Conservation (phyloP, 495 filamentous ascomycete genomes). For the Pseudotulostoma volvatum region DNA sequence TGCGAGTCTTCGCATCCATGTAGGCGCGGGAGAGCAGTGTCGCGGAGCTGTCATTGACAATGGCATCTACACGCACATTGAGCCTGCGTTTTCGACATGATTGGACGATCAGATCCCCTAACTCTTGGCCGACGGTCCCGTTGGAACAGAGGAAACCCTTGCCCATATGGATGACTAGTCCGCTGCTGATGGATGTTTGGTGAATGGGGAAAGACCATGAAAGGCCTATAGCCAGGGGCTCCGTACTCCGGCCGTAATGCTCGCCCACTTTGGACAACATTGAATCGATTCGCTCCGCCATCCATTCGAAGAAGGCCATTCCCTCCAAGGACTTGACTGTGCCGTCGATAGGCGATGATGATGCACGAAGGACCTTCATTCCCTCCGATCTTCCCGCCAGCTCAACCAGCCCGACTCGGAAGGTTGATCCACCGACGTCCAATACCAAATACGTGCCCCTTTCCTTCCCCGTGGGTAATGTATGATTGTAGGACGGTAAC, state of each 20-base stretch:
- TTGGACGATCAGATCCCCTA: slow-evolving; percentile 39
- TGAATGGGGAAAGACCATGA: slow-evolving; percentile 58
- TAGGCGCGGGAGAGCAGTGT: slow-evolving; percentile 68
- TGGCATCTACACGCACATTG: slow-evolving; percentile 45
- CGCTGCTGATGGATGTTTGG: slow-evolving; percentile 42
- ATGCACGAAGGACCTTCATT: slow-evolving; percentile 34
- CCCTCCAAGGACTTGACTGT: slow-evolving; percentile 36
- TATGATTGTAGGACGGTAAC: slow-evolving; percentile 50
- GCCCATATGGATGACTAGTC: slow-evolving; percentile 45
- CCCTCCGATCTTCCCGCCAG: slow-evolving; percentile 32
- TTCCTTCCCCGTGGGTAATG: slow-evolving; percentile 43
- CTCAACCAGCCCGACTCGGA: slow-evolving; percentile 46
- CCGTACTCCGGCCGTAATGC: slow-evolving; percentile 20
- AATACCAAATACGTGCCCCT: slow-evolving; percentile 43
- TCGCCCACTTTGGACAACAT: slow-evolving; percentile 27
- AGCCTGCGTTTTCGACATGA: slow-evolving; percentile 36
- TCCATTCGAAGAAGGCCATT: slow-evolving; percentile 50
- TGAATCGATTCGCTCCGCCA: slow-evolving; percentile 44
- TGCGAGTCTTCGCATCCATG: slow-evolving; percentile 40
- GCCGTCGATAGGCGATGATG: slow-evolving; percentile 38
- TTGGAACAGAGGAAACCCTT: slow-evolving; percentile 48
- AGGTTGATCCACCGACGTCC: slow-evolving; percentile 53
- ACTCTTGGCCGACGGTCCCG: slow-evolving; percentile 38
- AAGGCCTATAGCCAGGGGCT: slow-evolving; percentile 39
- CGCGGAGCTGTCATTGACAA: slow-evolving; percentile 73